Evolutionary conservation across 331 rosid genomes (phyloP).

Genomic region (Erythrophleum ivorense): DNA sequence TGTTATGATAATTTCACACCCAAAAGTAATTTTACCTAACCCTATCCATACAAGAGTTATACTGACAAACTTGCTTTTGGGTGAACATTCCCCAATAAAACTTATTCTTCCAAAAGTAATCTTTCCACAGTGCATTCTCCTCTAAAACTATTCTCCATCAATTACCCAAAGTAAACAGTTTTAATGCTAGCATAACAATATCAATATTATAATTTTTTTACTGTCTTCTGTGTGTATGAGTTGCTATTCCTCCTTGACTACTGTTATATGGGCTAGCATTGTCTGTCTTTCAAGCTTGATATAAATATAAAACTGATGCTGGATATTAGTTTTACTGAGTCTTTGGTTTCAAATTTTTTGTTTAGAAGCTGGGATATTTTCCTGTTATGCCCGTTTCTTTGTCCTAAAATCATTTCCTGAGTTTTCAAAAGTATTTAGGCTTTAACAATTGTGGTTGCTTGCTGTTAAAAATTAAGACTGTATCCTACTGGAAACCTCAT

Average conservation of each 20-base stretch:
- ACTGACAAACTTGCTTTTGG: not conserved
- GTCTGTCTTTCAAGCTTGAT: not conserved
- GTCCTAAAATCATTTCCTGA: not conserved
- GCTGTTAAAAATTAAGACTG: not conserved
- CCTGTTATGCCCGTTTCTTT: not conserved
- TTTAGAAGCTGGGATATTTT: not conserved
- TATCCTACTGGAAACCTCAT: not conserved
- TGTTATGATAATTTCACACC: not conserved
- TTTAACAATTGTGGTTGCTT: not conserved
- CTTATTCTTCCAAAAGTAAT: not conserved
- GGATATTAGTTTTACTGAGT: not conserved
- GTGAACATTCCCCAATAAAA: not conserved
- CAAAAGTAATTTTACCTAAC: not conserved
- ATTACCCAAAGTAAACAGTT: not conserved
- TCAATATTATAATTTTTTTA: not conserved
- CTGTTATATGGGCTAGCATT: no score
- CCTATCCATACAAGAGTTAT: not conserved
- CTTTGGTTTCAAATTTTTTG: not conserved
- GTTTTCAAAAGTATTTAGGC: not conserved
- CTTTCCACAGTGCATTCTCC: not conserved
- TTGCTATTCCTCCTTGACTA: no score
- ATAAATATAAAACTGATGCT: not conserved
- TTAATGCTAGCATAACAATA: slow-evolving; percentile 28
- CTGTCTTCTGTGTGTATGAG: not conserved
- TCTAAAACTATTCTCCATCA: not conserved